Evolutionary conservation across 2,329 filamentous ascomycete species (phyloP).

Genomic region (Colletotrichum sp.): DNA sequence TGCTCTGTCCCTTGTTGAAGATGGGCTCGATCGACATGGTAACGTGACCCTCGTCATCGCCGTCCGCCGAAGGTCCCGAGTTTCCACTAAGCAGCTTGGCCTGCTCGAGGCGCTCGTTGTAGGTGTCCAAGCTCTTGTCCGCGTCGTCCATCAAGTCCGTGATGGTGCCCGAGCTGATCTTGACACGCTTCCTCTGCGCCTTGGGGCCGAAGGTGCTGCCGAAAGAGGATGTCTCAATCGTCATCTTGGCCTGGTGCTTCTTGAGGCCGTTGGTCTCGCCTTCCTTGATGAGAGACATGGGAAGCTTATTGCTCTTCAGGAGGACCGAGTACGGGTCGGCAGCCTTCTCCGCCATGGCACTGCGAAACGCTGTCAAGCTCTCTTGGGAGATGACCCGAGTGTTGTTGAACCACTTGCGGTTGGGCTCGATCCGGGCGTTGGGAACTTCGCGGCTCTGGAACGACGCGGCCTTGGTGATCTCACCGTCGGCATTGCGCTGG

Average conservation of each 20-base stretch:
- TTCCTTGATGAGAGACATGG: constrained; percentile 92
- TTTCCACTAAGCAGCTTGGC: constrained; percentile 77
- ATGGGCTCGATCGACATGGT: constrained; percentile 80
- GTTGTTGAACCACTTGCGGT: constrained; percentile 98
- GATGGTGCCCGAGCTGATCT: constrained; percentile 83
- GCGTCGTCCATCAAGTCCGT: constrained; percentile 82
- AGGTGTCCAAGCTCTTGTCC: constrained; percentile 80
- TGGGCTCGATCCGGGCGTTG: constrained; percentile 88
- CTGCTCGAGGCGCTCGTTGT: constrained; percentile 81
- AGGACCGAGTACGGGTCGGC: constrained; percentile 92
- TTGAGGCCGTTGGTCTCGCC: constrained; percentile 81
- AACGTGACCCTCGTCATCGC: constrained; percentile 49
- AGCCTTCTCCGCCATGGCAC: constrained; percentile 89
- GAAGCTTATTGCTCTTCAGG: constrained; percentile 96
- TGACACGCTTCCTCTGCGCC: constrained; percentile 89
- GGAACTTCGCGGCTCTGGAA: constrained; percentile 86
- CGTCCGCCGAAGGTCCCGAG: constrained; percentile 59
- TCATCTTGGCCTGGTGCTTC: constrained; percentile 92
- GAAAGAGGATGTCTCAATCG: constrained; percentile 87
- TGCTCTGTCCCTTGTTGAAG: constrained; percentile 93
- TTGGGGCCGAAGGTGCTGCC: constrained; percentile 92
- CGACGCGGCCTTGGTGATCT: constrained; percentile 82
- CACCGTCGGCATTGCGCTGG: constrained; percentile 80
- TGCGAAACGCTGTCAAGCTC: constrained; percentile 83
- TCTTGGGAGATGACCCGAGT: constrained; percentile 90